Evolutionary conservation across 495 filamentous ascomycete genomes (phyloP).

Genomic region (Astrocystis sublimbata): DNA sequence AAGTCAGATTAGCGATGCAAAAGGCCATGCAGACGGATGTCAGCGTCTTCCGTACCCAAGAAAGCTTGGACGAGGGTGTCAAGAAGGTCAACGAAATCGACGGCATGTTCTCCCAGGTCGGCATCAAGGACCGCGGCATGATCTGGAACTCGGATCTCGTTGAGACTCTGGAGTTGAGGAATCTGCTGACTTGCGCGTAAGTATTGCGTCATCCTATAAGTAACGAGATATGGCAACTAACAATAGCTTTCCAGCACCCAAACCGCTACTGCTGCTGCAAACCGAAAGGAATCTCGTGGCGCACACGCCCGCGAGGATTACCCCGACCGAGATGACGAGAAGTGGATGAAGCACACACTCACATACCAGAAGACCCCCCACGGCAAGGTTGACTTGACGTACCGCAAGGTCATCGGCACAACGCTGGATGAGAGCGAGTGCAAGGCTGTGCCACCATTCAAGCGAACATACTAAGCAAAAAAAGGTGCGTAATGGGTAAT

Average conservation of each 20-base stretch:
- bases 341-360: constrained; percentile 99
- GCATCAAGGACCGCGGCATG: constrained; percentile 97
- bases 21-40: constrained; percentile 98
- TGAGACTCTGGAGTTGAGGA: constrained; percentile 91
- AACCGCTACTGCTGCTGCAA: constrained; percentile 82
- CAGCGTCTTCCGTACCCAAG: constrained; percentile 94
- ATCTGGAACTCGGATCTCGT: constrained; percentile 99
- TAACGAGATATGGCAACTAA: constrained; percentile 20
- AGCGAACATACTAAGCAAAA: constrained; percentile 70
- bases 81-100: constrained; percentile 79
- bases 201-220: constrained; percentile 32
- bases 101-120: constrained; percentile 73
- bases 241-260: constrained; percentile 54
- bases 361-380: constrained; percentile 89
- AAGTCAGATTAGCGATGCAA: constrained; percentile 92
- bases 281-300: constrained; percentile 91
- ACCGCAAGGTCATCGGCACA: constrained; percentile 72
- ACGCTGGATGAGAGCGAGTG: constrained; percentile 91
- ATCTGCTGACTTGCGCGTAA: constrained; percentile 92
- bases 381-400: constrained; percentile 72
- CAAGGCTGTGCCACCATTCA: constrained; percentile 83
- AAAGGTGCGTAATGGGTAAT: not conserved
- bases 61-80: constrained; percentile 82
- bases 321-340: constrained; percentile 86
- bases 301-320: constrained; percentile 95